phyloP scores from a whole-genome alignment of 352 stramenopile genomes.

The Globisporangium echinulatum region DNA sequence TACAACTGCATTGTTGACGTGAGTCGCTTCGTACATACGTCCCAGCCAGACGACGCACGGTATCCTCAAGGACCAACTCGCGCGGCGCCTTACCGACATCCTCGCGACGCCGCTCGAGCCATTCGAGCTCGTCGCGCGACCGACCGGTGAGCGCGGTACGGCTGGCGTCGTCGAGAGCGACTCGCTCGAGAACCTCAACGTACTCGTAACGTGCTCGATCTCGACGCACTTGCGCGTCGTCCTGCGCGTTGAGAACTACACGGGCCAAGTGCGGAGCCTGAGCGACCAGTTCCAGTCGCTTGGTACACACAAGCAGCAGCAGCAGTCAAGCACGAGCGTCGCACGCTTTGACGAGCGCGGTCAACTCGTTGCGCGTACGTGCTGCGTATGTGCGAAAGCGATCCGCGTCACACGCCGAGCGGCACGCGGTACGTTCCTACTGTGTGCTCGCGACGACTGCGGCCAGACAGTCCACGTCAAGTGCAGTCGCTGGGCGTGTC shows the following conservation, averaged over 20 bases:
- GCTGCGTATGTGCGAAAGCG: conserved; percentile 38
- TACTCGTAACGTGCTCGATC: conserved; percentile 46
- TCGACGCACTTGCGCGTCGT: conserved; percentile 38
- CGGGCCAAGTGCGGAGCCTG: conserved; percentile 26
- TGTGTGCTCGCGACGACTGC: conserved; percentile 44
- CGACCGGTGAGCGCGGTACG: conserved; percentile 39
- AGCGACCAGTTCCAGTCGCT: conserved; percentile 36
- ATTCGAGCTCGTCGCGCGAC: conserved; percentile 31
- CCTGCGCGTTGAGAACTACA: conserved; percentile 59
- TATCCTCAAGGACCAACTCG: conserved; percentile 48
- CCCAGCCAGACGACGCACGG: conserved; percentile 46
- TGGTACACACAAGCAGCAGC: conserved; percentile 2
- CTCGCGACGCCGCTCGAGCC: conserved; percentile 42
- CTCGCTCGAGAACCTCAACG: conserved; percentile 38
- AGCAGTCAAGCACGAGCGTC: conserved; percentile 24
- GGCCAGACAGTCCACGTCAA: conserved; percentile 50
- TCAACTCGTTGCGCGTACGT: conserved; percentile 38
- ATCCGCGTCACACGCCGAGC: conserved; percentile 31
- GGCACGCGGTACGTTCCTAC: conserved; percentile 20
- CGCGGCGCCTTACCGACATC: conserved; percentile 41
- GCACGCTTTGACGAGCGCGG: conserved; percentile 55
- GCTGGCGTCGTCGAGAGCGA: conserved; percentile 47
- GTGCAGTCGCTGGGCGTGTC: conserved; percentile 58
- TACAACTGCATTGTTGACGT: background rate
- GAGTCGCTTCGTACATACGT: background rate